Conservation (phyloP, 2,329 filamentous ascomycete genomes). For the Tolypocladium capitatum region DNA sequence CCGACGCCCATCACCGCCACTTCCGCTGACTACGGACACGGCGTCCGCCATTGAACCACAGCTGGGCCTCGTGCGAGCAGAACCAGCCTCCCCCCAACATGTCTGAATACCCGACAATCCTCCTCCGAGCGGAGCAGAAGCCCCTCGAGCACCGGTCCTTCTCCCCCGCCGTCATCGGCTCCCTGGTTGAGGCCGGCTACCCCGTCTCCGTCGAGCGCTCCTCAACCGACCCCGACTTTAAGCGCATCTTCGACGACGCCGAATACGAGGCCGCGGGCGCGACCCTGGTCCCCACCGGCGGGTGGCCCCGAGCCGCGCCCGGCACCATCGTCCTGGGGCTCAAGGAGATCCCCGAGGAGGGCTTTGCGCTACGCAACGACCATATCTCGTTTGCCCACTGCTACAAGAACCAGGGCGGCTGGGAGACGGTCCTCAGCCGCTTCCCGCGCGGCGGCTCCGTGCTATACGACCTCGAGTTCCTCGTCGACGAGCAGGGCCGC, state of each 20-base stretch:
- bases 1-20: neutral
- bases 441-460: conserved; percentile 50
- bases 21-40: too few relatives aligned
- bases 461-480: conserved; percentile 78
- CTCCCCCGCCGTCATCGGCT: conserved; percentile 31
- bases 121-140: conserved; percentile 47
- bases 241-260: conserved; percentile 49
- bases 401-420: conserved; percentile 66
- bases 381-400: conserved; percentile 57
- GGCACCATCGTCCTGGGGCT: conserved; percentile 63
- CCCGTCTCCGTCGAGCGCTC: conserved; percentile 51
- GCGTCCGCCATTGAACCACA: too few relatives aligned
- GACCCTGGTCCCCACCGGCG: conserved; percentile 49
- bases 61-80: neutral
- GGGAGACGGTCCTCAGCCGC: conserved; percentile 66
- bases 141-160: conserved; percentile 39
- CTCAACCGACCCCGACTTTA: conserved; percentile 31
- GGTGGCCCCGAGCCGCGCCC: conserved; percentile 53
- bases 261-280: conserved; percentile 53
- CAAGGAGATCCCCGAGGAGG: conserved; percentile 68
- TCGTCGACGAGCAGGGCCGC: conserved; percentile 58
- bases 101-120: conserved; percentile 24
- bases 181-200: conserved; percentile 55
- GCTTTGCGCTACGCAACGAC: conserved; percentile 28
- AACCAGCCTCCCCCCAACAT: conserved; percentile 5